Conservation (phyloP, 345 rosid species). For the Excoecaria agallocha region DNA sequence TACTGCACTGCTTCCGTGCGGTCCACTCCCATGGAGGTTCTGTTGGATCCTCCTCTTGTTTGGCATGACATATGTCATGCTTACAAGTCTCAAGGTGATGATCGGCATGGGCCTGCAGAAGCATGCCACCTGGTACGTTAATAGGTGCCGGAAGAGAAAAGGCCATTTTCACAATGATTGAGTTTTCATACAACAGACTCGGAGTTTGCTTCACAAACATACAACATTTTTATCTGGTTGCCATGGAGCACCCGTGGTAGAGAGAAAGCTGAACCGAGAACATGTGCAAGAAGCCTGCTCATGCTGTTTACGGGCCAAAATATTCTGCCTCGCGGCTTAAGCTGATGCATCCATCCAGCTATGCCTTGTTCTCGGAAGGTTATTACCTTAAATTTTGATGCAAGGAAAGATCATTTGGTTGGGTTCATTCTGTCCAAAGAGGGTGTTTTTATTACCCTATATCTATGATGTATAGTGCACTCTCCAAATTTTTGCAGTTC, state of each 20-base stretch:
- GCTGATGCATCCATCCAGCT: not conserved
- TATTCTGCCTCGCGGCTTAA: no score
- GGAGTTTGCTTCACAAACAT: not conserved
- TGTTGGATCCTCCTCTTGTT: conserved; percentile 63
- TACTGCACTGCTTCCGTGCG: conserved; percentile 60
- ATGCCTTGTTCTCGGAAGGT: not conserved
- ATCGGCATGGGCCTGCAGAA: conserved; percentile 76
- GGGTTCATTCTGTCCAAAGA: not conserved
- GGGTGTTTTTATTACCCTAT: not conserved
- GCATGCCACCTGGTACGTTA: conserved; percentile 83
- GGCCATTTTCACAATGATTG: conserved; percentile 32
- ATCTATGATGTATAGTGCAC: not conserved
- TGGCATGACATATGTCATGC: conserved; percentile 74
- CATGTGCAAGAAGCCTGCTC: not conserved
- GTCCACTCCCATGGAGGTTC: conserved; percentile 66
- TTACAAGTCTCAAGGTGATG: conserved; percentile 77
- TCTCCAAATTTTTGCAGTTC: not conserved
- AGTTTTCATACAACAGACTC: not conserved
- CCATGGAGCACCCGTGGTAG: not conserved
- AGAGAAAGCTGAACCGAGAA: not conserved
- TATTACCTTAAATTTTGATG: not conserved
- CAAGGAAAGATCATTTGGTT: not conserved
- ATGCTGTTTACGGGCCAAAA: not conserved
- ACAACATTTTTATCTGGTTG: not conserved
- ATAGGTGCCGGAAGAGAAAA: conserved; percentile 70